phyloP scores from a whole-genome alignment of 2,329 filamentous ascomycete genomes.

The Exophiala spinifera region DNA sequence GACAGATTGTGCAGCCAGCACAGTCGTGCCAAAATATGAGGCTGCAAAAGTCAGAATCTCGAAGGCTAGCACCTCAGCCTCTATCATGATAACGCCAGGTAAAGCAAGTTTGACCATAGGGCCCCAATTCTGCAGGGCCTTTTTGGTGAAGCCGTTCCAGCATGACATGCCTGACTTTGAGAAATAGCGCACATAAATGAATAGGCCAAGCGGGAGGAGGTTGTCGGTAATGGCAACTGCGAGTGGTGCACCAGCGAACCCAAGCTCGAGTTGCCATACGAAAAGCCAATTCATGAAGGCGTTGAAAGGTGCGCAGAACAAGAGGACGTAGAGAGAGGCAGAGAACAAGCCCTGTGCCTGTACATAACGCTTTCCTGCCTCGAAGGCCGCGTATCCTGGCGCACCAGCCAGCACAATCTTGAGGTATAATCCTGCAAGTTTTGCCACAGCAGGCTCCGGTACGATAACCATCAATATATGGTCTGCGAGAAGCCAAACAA shows the following conservation, averaged over 20 bases:
- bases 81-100: conserved; percentile 88
- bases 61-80: conserved; percentile 90
- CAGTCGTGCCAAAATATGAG: conserved; percentile 72
- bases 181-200: conserved; percentile 70
- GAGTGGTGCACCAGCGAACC: conserved; percentile 76
- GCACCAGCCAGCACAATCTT: conserved; percentile 67
- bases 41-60: conserved; percentile 83
- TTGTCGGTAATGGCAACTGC: conserved; percentile 73
- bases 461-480: conserved; percentile 64
- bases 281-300: conserved; percentile 76
- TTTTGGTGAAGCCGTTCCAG: conserved; percentile 74
- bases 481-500: conserved; percentile 69
- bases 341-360: conserved; percentile 86
- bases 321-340: conserved; percentile 76
- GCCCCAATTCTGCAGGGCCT: conserved; percentile 70
- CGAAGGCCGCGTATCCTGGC: conserved; percentile 73
- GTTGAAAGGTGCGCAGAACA: conserved; percentile 80
- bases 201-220: conserved; percentile 68
- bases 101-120: conserved; percentile 85
- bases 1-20: conserved; percentile 84
- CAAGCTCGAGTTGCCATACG: conserved; percentile 67
- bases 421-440: conserved; percentile 70
- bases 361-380: conserved; percentile 77
- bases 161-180: conserved; percentile 60
- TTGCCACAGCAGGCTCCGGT: conserved; percentile 67